These are phyloP conservation scores for Clonostachys sp. DNA, from an alignment of 2,329 filamentous ascomycete genomes.

Conservation along the genomic window DNA sequence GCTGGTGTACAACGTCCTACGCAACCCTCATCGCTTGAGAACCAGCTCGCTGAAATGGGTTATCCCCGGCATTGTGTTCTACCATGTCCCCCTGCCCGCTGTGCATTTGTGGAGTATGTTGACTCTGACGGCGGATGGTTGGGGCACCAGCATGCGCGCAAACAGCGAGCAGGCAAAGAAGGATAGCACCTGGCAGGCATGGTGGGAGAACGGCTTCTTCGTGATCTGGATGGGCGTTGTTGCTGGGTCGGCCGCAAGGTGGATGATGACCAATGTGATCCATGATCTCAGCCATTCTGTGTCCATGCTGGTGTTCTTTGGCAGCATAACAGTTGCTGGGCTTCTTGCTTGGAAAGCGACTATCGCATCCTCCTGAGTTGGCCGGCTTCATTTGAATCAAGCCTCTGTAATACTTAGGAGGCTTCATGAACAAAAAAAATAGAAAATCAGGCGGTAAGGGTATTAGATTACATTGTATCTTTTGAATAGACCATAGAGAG, in stretches of 20 bases:
- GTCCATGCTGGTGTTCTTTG: no score
- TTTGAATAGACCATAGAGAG: no score
- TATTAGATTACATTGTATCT: no score
- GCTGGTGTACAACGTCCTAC: conserved; percentile 9
- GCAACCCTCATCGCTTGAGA: conserved; percentile 14
- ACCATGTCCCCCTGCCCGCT: conserved; percentile 13
- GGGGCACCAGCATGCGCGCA: conserved; percentile 15
- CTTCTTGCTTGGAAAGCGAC: no score
- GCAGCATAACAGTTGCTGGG: no score
- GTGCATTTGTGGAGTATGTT: conserved; percentile 15
- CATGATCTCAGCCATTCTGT: no score
- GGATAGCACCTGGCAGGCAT: conserved; percentile 9
- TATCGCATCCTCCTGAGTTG: no score
- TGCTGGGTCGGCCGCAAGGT: conserved; percentile 6
- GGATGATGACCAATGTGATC: not conserved
- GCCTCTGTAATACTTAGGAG: no score
- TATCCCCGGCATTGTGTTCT: conserved; percentile 13
- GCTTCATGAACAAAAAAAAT: no score
- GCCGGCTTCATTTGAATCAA: no score
- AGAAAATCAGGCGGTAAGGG: no score
- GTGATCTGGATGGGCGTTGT: conserved; percentile 14
- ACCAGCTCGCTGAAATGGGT: conserved; percentile 9
- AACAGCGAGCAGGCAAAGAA: conserved; percentile 8
- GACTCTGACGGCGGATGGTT: conserved; percentile 14
- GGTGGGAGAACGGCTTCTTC: conserved; percentile 15